Evolutionary conservation across 1,139 yeast species (phyloP), one percentile per base, ranked within the genome.

Genomic region (Sugiyamaella xylanicola): DNA sequence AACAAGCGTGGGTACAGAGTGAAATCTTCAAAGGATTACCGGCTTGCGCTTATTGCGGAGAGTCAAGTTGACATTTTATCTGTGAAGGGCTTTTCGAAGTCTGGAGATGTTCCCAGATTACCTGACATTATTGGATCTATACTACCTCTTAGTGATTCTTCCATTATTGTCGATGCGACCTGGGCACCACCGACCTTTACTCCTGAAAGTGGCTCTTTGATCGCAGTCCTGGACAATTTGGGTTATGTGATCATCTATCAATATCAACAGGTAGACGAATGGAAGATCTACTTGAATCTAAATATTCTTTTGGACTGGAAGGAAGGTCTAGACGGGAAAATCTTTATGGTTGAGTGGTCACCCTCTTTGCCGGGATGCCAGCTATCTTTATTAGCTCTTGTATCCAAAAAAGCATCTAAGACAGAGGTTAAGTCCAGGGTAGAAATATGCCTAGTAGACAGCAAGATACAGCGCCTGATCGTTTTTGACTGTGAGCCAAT

Each of bases 91-190:
- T 43, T 43, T 17, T n/a, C 47, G 29, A 25, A 8, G 27, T 16
- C 19, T 7, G 11, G 16, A 7, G 2, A 4, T 11, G 21, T 17
- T 11, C 35, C 47, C 2, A 43, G n/a, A 27, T 2, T 20, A 4
- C 47, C 47, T 7, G 27, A n/a, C 16, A 43, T 43, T n/a, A 43
- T 43, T 25, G 47, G 47, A 11, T 22, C 35, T 13, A 22, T 42
- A 11, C 19, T 4, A 13, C 19, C 46, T 4, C 4, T 15, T 3
- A 43, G 21, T 43, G 20, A 8, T 11, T 2, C 8, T 9, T 13
- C 15, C 8, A 11, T 4, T 4, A 27, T 43, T 3, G 47, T 43
- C 9, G 47, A 43, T 27, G 47, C 20, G 4, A 29, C 47, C 15
- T 43, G 47, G 47, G 36, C 35, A 11, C 47, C 35, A 11, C 36